Evolutionary conservation across 805 yeast species (phyloP).

Genomic region (Saccharomycopsis amapae): DNA sequence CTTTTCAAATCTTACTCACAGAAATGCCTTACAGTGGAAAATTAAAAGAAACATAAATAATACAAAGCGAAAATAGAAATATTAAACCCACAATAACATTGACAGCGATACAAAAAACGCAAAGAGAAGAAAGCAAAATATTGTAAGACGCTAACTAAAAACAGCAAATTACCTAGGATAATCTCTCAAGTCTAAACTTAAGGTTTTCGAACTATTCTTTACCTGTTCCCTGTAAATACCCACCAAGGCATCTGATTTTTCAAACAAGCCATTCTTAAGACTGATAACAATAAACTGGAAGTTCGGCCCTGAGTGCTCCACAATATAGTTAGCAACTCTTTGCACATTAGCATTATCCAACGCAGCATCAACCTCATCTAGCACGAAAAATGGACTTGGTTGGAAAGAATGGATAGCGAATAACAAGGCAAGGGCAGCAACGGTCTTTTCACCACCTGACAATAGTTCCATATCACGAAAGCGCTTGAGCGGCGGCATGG

Average conservation of each 20-base stretch:
- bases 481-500: constrained; percentile 93
- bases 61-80: too few species aligned
- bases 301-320: constrained; percentile 62
- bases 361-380: constrained; percentile 98
- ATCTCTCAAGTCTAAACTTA: constrained; percentile 63
- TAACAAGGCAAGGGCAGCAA: constrained; percentile 88
- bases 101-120: too few species aligned
- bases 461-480: constrained; percentile 87
- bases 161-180: too few species aligned
- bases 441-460: constrained; percentile 95
- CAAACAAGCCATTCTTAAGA: constrained; percentile 79
- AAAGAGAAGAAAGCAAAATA: neutral
- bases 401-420: constrained; percentile 87
- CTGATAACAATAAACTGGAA: constrained; percentile 92
- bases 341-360: constrained; percentile 84
- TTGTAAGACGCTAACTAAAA: neutral
- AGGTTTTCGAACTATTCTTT: constrained; percentile 62
- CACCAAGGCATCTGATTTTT: constrained; percentile 81
- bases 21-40: too few species aligned
- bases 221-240: constrained; percentile 85
- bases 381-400: constrained; percentile 92
- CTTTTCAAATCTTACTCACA: too few species aligned
- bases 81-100: too few species aligned
- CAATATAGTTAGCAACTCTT: constrained; percentile 80
- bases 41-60: too few species aligned